Conservation (phyloP, 192 early-diverging fungal genomes). For the Linnemannia hyalina region DNA sequence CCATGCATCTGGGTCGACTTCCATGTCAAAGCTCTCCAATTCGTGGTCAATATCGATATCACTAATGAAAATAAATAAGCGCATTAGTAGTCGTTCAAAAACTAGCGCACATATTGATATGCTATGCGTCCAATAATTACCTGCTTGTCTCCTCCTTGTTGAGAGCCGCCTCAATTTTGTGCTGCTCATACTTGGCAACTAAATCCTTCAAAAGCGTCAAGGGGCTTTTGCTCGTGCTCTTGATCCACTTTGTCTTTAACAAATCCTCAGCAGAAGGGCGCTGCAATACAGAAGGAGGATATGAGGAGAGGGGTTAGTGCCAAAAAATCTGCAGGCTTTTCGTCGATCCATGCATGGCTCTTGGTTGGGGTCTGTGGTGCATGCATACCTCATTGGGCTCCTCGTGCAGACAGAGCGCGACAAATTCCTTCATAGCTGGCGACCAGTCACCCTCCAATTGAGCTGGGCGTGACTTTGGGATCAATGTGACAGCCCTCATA, state of each 20-base stretch:
- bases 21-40: constrained; percentile 60
- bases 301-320: constrained; percentile 15
- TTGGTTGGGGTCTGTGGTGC: background rate
- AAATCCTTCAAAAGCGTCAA: constrained; percentile 72
- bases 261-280: constrained; percentile 91
- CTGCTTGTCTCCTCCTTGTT: constrained; percentile 44
- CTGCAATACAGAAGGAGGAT: constrained; percentile 50
- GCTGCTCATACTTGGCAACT: constrained; percentile 72
- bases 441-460: constrained; percentile 86
- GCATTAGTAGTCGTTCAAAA: constrained; percentile 28
- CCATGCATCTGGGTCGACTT: constrained; percentile 62
- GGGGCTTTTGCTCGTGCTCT: constrained; percentile 65
- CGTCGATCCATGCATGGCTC: background rate
- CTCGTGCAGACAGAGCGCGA: constrained; percentile 85
- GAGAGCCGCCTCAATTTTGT: constrained; percentile 60
- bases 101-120: background rate
- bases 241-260: constrained; percentile 84
- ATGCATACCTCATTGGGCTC: constrained; percentile 81
- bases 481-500: constrained; percentile 88
- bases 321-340: background rate
- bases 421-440: constrained; percentile 88
- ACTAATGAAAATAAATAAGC: constrained; percentile 15
- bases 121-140: constrained; percentile 9
- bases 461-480: constrained; percentile 86
- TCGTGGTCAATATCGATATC: constrained; percentile 61